phyloP scores from a whole-genome alignment of 768 basidiomycete species.

The Astraeus odoratus region DNA sequence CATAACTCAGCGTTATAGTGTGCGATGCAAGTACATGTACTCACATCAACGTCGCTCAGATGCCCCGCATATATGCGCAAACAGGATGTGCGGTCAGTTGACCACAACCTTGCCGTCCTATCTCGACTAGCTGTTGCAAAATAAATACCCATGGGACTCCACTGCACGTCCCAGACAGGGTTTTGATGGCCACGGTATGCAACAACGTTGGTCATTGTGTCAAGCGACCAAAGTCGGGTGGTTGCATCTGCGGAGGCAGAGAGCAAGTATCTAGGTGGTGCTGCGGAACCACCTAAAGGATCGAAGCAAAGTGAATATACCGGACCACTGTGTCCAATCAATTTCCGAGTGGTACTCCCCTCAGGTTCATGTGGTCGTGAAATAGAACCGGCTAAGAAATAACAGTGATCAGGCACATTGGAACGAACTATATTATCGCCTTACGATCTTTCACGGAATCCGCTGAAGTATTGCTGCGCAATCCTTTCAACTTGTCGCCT shows the following conservation, averaged over 20 bases:
- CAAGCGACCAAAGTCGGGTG: conserved; percentile 88
- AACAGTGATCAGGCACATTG: neutral
- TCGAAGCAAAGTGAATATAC: conserved; percentile 95
- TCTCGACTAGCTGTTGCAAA: conserved; percentile 95
- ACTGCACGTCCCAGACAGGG: conserved; percentile 98
- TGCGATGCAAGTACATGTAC: conserved; percentile 25
- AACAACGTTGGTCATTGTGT: conserved; percentile 89
- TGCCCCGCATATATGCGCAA: conserved; percentile 93
- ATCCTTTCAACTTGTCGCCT: conserved; percentile 76
- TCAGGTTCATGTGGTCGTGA: conserved; percentile 70
- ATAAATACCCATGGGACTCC: conserved; percentile 98
- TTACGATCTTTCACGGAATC: conserved; percentile 64
- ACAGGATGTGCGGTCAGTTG: conserved; percentile 82
- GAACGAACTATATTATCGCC: conserved; percentile 19
- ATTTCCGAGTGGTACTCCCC: conserved; percentile 78
- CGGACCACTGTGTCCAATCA: conserved; percentile 94
- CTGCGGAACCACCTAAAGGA: conserved; percentile 80
- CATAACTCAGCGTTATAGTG: conserved; percentile 2
- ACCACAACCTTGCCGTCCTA: conserved; percentile 92
- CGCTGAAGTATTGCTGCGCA: conserved; percentile 68
- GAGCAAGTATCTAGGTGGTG: conserved; percentile 79
- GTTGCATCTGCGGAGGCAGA: conserved; percentile 93
- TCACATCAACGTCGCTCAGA: conserved; percentile 92
- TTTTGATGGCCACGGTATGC: conserved; percentile 95
- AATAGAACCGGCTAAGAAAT: conserved; percentile 49